Conservation (phyloP, 306 rosid genomes). For the Neltuma alba region DNA sequence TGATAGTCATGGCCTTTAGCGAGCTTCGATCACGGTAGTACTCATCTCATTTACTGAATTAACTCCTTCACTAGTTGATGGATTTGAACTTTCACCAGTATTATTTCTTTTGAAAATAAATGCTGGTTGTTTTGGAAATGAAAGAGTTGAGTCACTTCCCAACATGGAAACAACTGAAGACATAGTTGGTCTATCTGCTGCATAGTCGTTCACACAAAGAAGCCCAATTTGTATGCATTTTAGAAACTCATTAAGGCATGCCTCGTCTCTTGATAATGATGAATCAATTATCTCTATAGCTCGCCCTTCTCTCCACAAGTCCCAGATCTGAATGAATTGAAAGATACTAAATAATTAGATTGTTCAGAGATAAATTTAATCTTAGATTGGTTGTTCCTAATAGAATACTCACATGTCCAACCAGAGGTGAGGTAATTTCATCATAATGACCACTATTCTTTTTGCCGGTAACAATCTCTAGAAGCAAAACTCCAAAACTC, state of each 20-base stretch:
- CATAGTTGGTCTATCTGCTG: constrained; percentile 70
- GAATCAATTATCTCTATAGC: constrained; percentile 50
- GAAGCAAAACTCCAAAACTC: constrained; percentile 44
- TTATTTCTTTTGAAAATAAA: constrained; percentile 45
- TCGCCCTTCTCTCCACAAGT: constrained; percentile 52
- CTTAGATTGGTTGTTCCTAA: neutral
- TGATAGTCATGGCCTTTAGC: neutral
- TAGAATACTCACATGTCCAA: constrained; percentile 36
- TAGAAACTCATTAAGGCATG: constrained; percentile 37
- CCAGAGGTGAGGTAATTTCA: constrained; percentile 30
- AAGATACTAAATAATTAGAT: neutral
- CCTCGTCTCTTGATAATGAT: constrained; percentile 28
- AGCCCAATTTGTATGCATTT: constrained; percentile 74
- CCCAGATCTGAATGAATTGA: constrained; percentile 54
- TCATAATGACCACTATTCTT: constrained; percentile 51
- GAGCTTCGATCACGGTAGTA: neutral
- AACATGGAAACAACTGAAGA: constrained; percentile 59
- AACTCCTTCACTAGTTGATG: neutral
- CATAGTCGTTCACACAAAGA: constrained; percentile 63
- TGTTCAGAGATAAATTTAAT: neutral
- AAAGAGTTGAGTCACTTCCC: constrained; percentile 52
- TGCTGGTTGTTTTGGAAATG: constrained; percentile 69
- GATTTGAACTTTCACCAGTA: neutral
- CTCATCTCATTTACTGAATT: constrained; percentile 49
- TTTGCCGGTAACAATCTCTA: constrained; percentile 56